Base-by-base conservation (phyloP, 2,329 filamentous ascomycete genomes). In the Scedosporium apiospermum region DNA sequence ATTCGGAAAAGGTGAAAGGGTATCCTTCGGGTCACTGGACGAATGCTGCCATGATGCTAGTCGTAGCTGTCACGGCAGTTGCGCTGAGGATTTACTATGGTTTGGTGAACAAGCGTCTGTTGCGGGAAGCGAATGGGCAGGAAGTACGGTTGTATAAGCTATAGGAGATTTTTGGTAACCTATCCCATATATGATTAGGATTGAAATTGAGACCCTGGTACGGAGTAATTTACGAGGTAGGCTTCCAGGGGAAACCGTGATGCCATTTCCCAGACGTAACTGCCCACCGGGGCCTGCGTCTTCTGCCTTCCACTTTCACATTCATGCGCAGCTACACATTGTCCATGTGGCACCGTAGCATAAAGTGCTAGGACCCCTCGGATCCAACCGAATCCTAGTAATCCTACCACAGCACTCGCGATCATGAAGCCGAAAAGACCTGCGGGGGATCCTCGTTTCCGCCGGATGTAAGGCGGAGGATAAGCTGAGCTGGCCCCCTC, bases 1-100 rank as follows among this genome's bases (percentile, higher is more conserved):
- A 81, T 0, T 73, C 82, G 4, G 86, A 90, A 71, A 81, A 79
- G 6, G 69, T 73, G 14, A 74, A 67, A 10, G 87, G 87, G 0
- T 89, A 88, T 70, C 85, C 86, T 0, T 88, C 86, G 0, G 88
- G 87, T 0, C 87, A 90, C 69, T 88, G 83, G 81, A 80, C 78
- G 2, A 88, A 88, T 68, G 84, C 82, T 4, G 83, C 75, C 2
- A 69, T 88, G 64, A 69, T 88, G 26, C 74, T 87, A 10, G 79
- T 86, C 16, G 65, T 62, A 14, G 61, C 61, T 9, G 34, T 62
- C 16, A 21, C 16, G 16, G 16, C 61, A 4, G 4, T 62, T 9
- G 51, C 18, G 4, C 42, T 62, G 61, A 57, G 61, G 23, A 16
- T 62, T 1, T 62, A 46, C 23, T 62, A 62, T 30, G 61, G 61